phyloP scores from a whole-genome alignment of 1,284 basidiomycete species.

The Cerioporus squamosus region DNA sequence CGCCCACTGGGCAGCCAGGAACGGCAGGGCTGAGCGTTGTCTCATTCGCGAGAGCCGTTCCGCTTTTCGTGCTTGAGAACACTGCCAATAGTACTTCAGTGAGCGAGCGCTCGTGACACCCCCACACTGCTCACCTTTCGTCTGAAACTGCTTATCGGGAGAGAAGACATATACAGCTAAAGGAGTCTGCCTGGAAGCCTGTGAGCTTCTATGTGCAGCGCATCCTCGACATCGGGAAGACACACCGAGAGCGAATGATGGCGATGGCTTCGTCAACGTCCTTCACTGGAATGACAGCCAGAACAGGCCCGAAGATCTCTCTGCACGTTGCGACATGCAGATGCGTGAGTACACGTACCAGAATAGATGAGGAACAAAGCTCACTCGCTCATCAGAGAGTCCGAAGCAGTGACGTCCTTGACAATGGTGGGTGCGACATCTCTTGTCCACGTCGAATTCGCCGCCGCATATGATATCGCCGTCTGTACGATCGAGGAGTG shows the following conservation, averaged over 20 bases:
- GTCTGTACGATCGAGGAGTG: constrained; percentile 66
- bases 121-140: constrained; percentile 48
- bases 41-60: constrained; percentile 68
- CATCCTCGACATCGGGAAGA: too few relatives aligned
- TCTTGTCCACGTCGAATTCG: constrained; percentile 55
- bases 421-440: constrained; percentile 69
- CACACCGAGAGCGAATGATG: constrained; percentile 47
- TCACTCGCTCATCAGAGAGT: constrained; percentile 77
- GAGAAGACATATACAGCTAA: constrained; percentile 81
- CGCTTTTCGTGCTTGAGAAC: constrained; percentile 68
- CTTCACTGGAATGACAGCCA: constrained; percentile 80
- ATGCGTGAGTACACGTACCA: neutral
- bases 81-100: constrained; percentile 42
- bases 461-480: constrained; percentile 77
- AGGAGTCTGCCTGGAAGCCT: constrained; percentile 64
- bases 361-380: constrained; percentile 23
- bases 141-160: constrained; percentile 58
- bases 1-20: constrained; percentile 72
- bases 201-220: too few relatives aligned
- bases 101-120: neutral
- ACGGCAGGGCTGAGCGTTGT: constrained; percentile 52
- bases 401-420: constrained; percentile 59
- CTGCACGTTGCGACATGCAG: constrained; percentile 20
- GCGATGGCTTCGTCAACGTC: constrained; percentile 73
- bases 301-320: constrained; percentile 43